These are phyloP conservation scores for Porphyrellus sp. DNA, from an alignment of 1,284 basidiomycete species.

Conservation along the genomic window DNA sequence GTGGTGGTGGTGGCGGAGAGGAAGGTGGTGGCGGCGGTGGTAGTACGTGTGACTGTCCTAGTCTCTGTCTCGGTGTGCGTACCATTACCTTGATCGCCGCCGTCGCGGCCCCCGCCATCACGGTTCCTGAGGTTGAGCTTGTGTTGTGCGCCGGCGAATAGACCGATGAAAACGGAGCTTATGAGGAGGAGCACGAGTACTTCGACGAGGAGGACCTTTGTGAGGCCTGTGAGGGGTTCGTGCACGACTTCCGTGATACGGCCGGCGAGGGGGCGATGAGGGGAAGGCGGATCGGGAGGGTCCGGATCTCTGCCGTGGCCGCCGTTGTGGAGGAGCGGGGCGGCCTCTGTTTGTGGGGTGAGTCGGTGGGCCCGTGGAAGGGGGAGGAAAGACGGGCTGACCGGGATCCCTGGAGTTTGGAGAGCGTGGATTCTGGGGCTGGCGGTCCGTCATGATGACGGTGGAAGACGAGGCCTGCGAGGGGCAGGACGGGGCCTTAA, in stretches of 20 bases:
- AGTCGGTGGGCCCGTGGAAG: conserved; percentile 9
- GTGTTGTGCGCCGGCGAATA: conserved; percentile 86
- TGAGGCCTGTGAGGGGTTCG: conserved; percentile 80
- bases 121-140: conserved; percentile 56
- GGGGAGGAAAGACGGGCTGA: conserved; percentile 16
- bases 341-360: conserved; percentile 43
- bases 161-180: conserved; percentile 83
- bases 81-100: conserved; percentile 35
- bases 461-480: conserved; percentile 12
- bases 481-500: conserved; percentile 23
- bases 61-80: conserved; percentile 36
- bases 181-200: conserved; percentile 78
- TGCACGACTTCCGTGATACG: conserved; percentile 56
- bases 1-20: conserved; percentile 38
- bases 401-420: conserved; percentile 45
- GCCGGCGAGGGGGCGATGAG: conserved; percentile 43
- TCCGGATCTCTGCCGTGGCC: conserved; percentile 39
- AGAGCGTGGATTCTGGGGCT: conserved; percentile 34
- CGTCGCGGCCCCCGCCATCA: conserved; percentile 30
- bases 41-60: conserved; percentile 31
- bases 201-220: conserved; percentile 76
- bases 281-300: conserved; percentile 19
- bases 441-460: conserved; percentile 39
- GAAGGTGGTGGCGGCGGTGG: conserved; percentile 32
- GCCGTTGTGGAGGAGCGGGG: conserved; percentile 50